These are phyloP conservation scores for Solanum lycopersicoides DNA, from an alignment of 257 asterid species.

Conservation along the genomic window DNA sequence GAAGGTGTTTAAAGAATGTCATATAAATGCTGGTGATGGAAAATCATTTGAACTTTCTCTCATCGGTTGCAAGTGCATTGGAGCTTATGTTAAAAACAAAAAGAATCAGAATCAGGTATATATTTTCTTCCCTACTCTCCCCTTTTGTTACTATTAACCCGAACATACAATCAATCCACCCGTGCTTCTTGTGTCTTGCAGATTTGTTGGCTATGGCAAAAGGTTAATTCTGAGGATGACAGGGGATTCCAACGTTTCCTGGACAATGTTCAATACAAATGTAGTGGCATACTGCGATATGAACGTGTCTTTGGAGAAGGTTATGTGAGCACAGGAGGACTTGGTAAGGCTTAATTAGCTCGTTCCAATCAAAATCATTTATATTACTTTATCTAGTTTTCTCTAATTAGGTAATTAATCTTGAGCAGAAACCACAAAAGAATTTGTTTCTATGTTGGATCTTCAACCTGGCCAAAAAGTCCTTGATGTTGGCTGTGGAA, in stretches of 20 bases:
- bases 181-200: constrained; percentile 18
- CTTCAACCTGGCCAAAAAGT: constrained; percentile 88
- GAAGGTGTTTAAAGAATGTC: constrained; percentile 75
- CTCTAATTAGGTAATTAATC: not conserved
- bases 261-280: constrained; percentile 85
- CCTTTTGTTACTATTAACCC: not conserved
- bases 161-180: not conserved
- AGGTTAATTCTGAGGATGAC: constrained; percentile 72
- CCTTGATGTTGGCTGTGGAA: constrained; percentile 97
- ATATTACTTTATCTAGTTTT: not conserved
- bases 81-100: constrained; percentile 82
- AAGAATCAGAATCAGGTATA: constrained; percentile 89
- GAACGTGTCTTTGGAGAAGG: constrained; percentile 96
- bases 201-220: constrained; percentile 97
- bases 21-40: constrained; percentile 34
- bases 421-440: constrained; percentile 78
- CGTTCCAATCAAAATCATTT: not conserved
- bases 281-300: constrained; percentile 79
- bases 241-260: constrained; percentile 81
- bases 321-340: constrained; percentile 95
- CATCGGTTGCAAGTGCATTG: constrained; percentile 79
- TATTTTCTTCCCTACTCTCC: not conserved
- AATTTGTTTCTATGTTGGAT: constrained; percentile 65
- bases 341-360: constrained; percentile 34
- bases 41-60: constrained; percentile 65